These are phyloP conservation scores for Ceratobasidium theobromae DNA, from an alignment of 1,284 basidiomycete species.

Conservation along the genomic window DNA sequence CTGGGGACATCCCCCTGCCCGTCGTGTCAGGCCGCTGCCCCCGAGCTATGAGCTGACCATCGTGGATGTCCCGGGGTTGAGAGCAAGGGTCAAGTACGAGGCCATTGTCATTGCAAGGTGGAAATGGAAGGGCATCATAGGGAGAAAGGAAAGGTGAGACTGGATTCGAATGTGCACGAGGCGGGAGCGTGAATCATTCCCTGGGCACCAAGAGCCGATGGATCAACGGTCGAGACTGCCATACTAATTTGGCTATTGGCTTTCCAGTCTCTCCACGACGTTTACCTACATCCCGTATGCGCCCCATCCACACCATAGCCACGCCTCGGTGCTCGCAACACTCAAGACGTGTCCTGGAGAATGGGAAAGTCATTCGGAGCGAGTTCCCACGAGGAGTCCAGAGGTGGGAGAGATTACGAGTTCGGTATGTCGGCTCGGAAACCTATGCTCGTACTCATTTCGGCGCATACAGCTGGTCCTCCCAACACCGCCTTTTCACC, in stretches of 20 bases:
- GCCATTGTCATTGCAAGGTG: conserved; percentile 30
- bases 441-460: not conserved
- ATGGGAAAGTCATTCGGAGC: conserved; percentile 32
- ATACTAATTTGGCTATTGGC: not conserved
- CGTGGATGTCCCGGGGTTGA: conserved; percentile 33
- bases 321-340: conserved; percentile 33
- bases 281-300: conserved; percentile 35
- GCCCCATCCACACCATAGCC: conserved; percentile 31
- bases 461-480: conserved; percentile 31
- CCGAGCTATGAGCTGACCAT: conserved; percentile 33
- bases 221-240: not conserved
- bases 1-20: conserved; percentile 14
- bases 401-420: conserved; percentile 30
- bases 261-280: conserved; percentile 28
- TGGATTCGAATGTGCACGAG: no score
- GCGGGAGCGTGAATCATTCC: not conserved
- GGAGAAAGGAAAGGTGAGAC: conserved; percentile 28
- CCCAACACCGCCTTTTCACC: conserved; percentile 34
- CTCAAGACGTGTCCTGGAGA: conserved; percentile 36
- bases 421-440: conserved; percentile 14
- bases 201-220: no score
- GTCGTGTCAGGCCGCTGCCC: conserved; percentile 25
- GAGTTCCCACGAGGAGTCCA: conserved; percentile 30
- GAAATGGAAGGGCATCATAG: conserved; percentile 33
- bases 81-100: conserved; percentile 33